Evolutionary conservation across 2,329 filamentous ascomycete genomes (phyloP).

Genomic region (Cladophialophora psammophila): DNA sequence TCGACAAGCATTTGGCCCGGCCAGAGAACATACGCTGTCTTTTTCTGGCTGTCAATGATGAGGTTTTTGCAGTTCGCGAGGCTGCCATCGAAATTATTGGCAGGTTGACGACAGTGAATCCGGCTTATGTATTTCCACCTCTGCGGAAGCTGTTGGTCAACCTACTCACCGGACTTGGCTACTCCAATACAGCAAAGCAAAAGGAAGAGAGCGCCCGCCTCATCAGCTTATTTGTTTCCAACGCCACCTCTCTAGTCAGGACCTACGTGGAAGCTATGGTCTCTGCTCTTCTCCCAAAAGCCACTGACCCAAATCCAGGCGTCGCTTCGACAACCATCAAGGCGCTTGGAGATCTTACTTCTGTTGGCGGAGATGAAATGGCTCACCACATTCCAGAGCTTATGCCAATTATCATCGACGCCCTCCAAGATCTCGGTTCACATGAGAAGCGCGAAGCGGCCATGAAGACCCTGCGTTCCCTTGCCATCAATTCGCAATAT

Average conservation of each 20-base stretch:
- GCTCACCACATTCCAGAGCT: conserved; percentile 86
- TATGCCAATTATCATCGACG: conserved; percentile 94
- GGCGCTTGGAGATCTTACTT: conserved; percentile 91
- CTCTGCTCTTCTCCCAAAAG: conserved; percentile 90
- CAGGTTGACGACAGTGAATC: conserved; percentile 86
- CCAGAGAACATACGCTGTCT: conserved; percentile 96
- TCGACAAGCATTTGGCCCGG: conserved; percentile 95
- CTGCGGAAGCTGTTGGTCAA: conserved; percentile 94
- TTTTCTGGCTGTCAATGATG: conserved; percentile 95
- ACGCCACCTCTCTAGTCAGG: conserved; percentile 90
- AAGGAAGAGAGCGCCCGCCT: conserved; percentile 97
- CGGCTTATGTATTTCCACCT: conserved; percentile 96
- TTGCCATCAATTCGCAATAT: conserved; percentile 96
- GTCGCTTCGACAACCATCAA: conserved; percentile 95
- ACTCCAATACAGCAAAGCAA: conserved; percentile 89
- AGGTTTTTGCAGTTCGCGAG: conserved; percentile 89
- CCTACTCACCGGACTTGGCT: conserved; percentile 93
- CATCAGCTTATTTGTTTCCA: conserved; percentile 89
- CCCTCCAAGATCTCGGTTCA: conserved; percentile 91
- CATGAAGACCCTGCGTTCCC: conserved; percentile 84
- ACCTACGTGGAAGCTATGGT: conserved; percentile 98
- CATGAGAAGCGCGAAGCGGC: conserved; percentile 89
- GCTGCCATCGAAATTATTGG: conserved; percentile 97
- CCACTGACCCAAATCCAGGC: conserved; percentile 80
- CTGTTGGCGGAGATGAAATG: conserved; percentile 94